Conservation (phyloP, 75 land plant species). For the Pinus taeda region DNA sequence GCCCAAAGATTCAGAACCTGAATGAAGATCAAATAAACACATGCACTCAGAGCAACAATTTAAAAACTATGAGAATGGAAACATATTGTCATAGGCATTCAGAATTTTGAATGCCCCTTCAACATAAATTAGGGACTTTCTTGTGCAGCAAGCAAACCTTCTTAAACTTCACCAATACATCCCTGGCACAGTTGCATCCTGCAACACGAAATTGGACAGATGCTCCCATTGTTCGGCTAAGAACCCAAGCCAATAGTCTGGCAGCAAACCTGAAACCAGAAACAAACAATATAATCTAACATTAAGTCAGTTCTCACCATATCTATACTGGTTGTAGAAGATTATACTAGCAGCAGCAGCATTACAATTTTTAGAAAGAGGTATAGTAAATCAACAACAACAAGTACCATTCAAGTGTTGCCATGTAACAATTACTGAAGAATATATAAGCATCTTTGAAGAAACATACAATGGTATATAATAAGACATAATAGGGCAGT, state of each 20-base stretch:
- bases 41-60: background rate
- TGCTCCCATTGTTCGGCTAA: constrained; percentile 72
- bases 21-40: background rate
- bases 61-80: background rate
- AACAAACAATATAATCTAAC: constrained; percentile 3
- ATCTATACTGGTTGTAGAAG: background rate
- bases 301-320: background rate
- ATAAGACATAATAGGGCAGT: background rate
- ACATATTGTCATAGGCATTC: background rate
- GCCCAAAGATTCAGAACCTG: background rate
- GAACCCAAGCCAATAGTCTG: constrained; percentile 69
- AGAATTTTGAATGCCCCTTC: background rate
- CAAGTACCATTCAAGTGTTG: background rate
- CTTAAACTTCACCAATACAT: constrained; percentile 69
- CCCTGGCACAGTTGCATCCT: constrained; percentile 78
- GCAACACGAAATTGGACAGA: constrained; percentile 79
- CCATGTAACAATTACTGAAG: background rate
- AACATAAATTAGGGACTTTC: background rate
- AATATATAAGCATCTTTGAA: background rate
- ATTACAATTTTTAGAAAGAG: background rate
- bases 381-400: background rate
- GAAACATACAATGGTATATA: background rate
- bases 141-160: constrained; percentile 46
- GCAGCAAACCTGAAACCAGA: constrained; percentile 62
- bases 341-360: background rate